phyloP scores from a whole-genome alignment of 208 protist species.

The Strigomonas oncopelti region DNA sequence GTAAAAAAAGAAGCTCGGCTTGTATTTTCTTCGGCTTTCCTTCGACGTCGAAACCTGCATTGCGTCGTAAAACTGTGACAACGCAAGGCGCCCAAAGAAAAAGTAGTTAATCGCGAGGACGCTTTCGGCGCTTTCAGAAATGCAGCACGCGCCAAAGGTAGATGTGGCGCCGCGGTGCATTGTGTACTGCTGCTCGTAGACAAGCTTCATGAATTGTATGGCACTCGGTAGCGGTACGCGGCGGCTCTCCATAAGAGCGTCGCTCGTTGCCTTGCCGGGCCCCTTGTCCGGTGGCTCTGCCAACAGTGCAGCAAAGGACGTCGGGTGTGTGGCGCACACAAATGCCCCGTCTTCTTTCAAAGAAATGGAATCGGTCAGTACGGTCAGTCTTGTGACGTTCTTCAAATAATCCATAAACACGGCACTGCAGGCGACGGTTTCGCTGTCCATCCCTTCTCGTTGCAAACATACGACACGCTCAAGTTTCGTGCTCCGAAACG shows the following conservation, averaged over 20 bases:
- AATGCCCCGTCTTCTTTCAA: neutral
- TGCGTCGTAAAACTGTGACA: neutral
- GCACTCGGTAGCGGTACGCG: neutral
- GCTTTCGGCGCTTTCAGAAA: neutral
- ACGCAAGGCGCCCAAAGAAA: neutral
- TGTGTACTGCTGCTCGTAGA: neutral
- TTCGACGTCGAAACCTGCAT: too few relatives aligned
- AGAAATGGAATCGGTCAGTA: neutral
- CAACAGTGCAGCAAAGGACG: neutral
- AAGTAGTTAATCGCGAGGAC: neutral
- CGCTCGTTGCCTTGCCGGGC: too few relatives aligned
- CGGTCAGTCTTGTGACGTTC: neutral
- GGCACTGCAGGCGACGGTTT: neutral
- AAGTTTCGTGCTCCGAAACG: neutral
- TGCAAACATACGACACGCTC: neutral
- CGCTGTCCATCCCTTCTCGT: neutral
- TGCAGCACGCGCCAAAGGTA: neutral
- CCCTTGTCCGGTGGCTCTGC: too few relatives aligned
- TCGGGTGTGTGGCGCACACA: neutral
- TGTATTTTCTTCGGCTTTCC: neutral
- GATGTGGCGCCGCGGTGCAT: neutral
- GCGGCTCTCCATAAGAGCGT: too few relatives aligned
- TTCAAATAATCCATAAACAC: neutral
- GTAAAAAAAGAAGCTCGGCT: neutral
- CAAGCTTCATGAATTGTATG: neutral